phyloP scores from a whole-genome alignment of 768 basidiomycete species.

The Xerocomus potaroensis region DNA sequence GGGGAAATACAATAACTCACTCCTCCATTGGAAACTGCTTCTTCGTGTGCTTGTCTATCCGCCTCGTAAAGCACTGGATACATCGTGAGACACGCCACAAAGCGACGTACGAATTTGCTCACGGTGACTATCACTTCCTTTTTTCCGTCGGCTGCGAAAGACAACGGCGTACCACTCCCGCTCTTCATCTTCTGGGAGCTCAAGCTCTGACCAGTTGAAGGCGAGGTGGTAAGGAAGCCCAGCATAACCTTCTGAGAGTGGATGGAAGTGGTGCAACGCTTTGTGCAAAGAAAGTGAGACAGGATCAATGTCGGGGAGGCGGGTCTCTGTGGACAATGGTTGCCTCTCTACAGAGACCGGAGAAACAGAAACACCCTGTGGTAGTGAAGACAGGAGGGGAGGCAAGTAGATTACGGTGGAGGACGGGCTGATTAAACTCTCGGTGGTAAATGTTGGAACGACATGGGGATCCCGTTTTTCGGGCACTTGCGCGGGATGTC shows the following conservation, averaged over 20 bases:
- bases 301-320: conserved; percentile 81
- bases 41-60: conserved; percentile 85
- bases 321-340: conserved; percentile 62
- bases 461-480: conserved; percentile 47
- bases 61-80: conserved; percentile 77
- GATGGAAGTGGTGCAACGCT: conserved; percentile 74
- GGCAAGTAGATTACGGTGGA: conserved; percentile 74
- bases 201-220: conserved; percentile 84
- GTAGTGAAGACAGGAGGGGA: conserved; percentile 76
- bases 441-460: conserved; percentile 47
- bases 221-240: conserved; percentile 59
- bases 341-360: conserved; percentile 30
- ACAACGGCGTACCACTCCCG: conserved; percentile 92
- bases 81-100: conserved; percentile 2
- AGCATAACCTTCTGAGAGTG: conserved; percentile 59
- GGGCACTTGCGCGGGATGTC: background rate
- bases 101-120: conserved; percentile 18
- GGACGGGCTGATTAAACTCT: conserved; percentile 33
- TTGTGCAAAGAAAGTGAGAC: conserved; percentile 82
- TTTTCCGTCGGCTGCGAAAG: conserved; percentile 75
- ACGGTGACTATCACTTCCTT: conserved; percentile 68
- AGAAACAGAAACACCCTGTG: conserved; percentile 35
- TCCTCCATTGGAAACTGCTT: conserved; percentile 84
- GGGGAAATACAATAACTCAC: conserved; percentile 39
- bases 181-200: conserved; percentile 64